Base-by-base conservation (phyloP, 2,329 filamentous ascomycete genomes). In the Rhynchosporium agropyri region DNA sequence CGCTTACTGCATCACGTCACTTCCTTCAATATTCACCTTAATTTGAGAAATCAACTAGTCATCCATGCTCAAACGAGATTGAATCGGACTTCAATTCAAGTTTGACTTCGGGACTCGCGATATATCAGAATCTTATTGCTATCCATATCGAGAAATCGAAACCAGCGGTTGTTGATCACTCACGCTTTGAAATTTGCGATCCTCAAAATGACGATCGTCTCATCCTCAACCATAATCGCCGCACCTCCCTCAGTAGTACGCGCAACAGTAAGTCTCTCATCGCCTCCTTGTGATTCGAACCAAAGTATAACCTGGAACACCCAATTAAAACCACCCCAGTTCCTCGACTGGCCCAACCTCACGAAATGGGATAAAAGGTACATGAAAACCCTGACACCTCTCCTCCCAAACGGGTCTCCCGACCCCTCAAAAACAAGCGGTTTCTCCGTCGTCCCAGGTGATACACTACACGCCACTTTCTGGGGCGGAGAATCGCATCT, bases 191-290 rank as follows among this genome's bases (percentile, higher is more conserved):
- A 20, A 20, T 20, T 20, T 20, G 20, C 20, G 20, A 20, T 31
- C 28, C 29, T n/a, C 5, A 78, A 43, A 56, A 43, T 56, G 53
- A 56, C 53, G 29, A 42, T 56, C 36, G 28, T 45, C 20, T 28
- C 53, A n/a, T 42, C 53, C n/a, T 43, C 53, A 42, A 42, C 28
- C 9, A 20, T 56, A 33, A 56, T 56, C 36, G 53, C 53, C 4
- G 53, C 36, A 12, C 53, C 53, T 15, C 53, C 53, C n/a, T 56
- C 53, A n/a, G 20, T 42, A 9, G 53, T 56, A n/a, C n/a, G 53
- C 20, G 28, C 36, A 9, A 56, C 40, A 4, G 49, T 51, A 36
- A 51, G 49, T 36, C 15, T 7, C 49, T 29, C 29, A 7, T 7
- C 10, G 10, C 1, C 3, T n/a, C 29, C 10, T 15, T 10, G 15